These are phyloP conservation scores for Crithidia expoeki DNA, from an alignment of 208 protist genomes.

Conservation along the genomic window DNA sequence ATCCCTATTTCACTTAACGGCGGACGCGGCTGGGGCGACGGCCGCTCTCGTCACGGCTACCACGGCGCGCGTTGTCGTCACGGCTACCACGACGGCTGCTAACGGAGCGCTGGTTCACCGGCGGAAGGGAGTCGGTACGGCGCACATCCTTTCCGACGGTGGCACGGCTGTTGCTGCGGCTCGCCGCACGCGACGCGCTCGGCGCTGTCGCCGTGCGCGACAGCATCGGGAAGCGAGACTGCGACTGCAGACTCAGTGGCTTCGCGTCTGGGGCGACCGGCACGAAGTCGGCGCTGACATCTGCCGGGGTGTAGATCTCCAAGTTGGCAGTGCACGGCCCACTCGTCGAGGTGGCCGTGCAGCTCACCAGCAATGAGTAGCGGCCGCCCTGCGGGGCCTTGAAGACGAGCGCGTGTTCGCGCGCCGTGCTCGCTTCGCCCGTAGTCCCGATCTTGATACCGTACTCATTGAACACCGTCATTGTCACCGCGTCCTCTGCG, in stretches of 20 bases:
- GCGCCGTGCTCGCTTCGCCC: slow-evolving; percentile 61
- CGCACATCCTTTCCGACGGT: slow-evolving; percentile 30
- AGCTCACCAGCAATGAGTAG: slow-evolving; percentile 62
- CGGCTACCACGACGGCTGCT: slow-evolving; percentile 51
- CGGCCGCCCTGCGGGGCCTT: slow-evolving; percentile 66
- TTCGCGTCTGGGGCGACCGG: slow-evolving; percentile 61
- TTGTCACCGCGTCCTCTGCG: slow-evolving; percentile 55
- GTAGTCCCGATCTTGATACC: slow-evolving; percentile 67
- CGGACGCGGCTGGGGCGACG: slow-evolving; percentile 34
- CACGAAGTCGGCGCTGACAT: slow-evolving; percentile 55
- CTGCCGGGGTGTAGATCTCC: slow-evolving; percentile 61
- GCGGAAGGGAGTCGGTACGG: slow-evolving; percentile 59
- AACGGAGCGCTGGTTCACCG: slow-evolving; percentile 36
- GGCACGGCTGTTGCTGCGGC: slow-evolving; percentile 37
- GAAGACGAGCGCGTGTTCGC: slow-evolving; percentile 81
- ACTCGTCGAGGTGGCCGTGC: slow-evolving; percentile 30
- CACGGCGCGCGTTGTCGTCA: slow-evolving; percentile 27
- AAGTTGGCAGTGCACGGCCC: slow-evolving; percentile 50
- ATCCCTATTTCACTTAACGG: slow-evolving; percentile 20
- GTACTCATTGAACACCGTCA: slow-evolving; percentile 76
- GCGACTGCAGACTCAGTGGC: slow-evolving; percentile 47
- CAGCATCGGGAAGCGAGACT: slow-evolving; percentile 64
- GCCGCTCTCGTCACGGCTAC: slow-evolving; percentile 20
- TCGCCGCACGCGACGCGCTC: slow-evolving; percentile 40
- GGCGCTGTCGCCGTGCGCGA: slow-evolving; percentile 58